These are phyloP conservation scores for Aspergillus ustus DNA, from an alignment of 2,329 filamentous ascomycete genomes.

Conservation along the genomic window DNA sequence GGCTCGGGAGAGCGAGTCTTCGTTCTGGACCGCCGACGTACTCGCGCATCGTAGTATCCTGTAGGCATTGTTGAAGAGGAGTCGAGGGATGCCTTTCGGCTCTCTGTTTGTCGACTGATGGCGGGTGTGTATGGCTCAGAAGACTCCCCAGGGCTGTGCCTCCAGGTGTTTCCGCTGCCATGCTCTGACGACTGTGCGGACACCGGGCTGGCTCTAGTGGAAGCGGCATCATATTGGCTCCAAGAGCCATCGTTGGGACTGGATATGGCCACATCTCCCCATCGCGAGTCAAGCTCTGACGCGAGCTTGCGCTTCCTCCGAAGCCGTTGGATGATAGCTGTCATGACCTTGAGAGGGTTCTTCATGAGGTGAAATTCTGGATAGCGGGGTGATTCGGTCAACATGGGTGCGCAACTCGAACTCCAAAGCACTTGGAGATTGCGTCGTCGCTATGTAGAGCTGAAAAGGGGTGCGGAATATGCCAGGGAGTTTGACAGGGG, in stretches of 20 bases:
- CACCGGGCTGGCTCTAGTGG: constrained; percentile 16
- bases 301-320: constrained; percentile 41
- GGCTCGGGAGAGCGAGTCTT: constrained; percentile 6
- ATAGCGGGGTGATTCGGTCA: constrained; percentile 17
- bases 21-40: constrained; percentile 29
- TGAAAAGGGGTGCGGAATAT: neutral
- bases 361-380: constrained; percentile 30
- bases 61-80: constrained; percentile 30
- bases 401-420: constrained; percentile 13
- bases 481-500: constrained; percentile 2
- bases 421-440: constrained; percentile 1
- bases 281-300: constrained; percentile 44
- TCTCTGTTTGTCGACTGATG: neutral
- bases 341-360: constrained; percentile 33
- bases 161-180: constrained; percentile 20
- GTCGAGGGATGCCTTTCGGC: constrained; percentile 18
- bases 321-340: constrained; percentile 37
- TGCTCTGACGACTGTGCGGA: constrained; percentile 5
- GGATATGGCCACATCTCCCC: constrained; percentile 47
- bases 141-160: constrained; percentile 19
- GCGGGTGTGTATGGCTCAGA: constrained; percentile 16
- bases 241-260: constrained; percentile 48
- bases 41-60: constrained; percentile 37
- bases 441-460: constrained; percentile 11
- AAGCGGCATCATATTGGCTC: constrained; percentile 43